These are phyloP conservation scores for Penicillium robsamsonii DNA, from an alignment of 495 filamentous ascomycete species.

Conservation along the genomic window DNA sequence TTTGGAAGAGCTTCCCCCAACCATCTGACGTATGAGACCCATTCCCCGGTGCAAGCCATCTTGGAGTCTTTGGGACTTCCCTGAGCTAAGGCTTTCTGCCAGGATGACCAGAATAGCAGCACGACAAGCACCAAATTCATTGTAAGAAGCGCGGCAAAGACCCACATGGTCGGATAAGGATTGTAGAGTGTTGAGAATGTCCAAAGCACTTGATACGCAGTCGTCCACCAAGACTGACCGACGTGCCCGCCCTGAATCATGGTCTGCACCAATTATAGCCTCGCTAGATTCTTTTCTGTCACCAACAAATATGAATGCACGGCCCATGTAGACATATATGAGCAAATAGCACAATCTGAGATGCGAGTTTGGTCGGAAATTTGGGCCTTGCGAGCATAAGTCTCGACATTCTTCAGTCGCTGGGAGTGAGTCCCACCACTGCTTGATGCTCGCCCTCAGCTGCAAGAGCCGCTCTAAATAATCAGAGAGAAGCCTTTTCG, in stretches of 20 bases:
- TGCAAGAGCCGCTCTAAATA: slow-evolving; percentile 37
- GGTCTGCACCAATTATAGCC: not conserved
- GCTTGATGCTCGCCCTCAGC: slow-evolving; percentile 34
- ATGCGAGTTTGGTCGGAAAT: slow-evolving; percentile 44
- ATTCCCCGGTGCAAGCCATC: slow-evolving; percentile 18
- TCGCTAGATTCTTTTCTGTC: slow-evolving; percentile 23
- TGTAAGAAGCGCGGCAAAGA: slow-evolving; percentile 48
- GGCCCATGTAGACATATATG: slow-evolving; percentile 45
- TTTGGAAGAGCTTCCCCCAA: slow-evolving; percentile 19
- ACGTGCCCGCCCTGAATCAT: slow-evolving; percentile 24
- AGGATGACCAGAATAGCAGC: slow-evolving; percentile 50
- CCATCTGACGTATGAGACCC: slow-evolving; percentile 23
- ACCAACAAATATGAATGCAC: slow-evolving; percentile 44
- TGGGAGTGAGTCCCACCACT: slow-evolving; percentile 45
- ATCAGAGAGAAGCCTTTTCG: slow-evolving; percentile 34
- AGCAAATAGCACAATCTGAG: slow-evolving; percentile 46
- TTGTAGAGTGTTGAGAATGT: slow-evolving; percentile 41
- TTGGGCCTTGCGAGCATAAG: slow-evolving; percentile 29
- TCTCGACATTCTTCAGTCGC: slow-evolving; percentile 35
- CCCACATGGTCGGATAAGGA: slow-evolving; percentile 41
- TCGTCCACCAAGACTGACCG: slow-evolving; percentile 40
- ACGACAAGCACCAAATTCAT: slow-evolving; percentile 48
- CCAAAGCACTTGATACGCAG: slow-evolving; percentile 45
- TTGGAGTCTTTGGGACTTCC: slow-evolving; percentile 16
- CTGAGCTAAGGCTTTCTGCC: slow-evolving; percentile 39